phyloP scores from a whole-genome alignment of 129 eudicot genomes.

The Kitagawia praeruptora region DNA sequence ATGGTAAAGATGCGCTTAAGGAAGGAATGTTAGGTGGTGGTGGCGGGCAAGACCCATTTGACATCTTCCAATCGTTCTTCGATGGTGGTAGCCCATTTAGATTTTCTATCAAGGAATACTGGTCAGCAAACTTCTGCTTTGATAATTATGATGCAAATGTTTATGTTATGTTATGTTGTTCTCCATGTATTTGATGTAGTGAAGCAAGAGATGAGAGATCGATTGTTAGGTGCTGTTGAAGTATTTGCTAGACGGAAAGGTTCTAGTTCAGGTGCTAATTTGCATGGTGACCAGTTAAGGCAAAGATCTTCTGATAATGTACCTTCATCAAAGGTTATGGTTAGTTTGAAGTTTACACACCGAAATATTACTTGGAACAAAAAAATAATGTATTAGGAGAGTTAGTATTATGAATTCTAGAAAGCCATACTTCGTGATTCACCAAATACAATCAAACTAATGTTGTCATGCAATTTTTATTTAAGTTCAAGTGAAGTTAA shows the following conservation, averaged over 20 bases:
- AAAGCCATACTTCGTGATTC: background rate
- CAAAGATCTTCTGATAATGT: constrained; percentile 55
- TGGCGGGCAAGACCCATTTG: no score
- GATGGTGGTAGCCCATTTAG: no score
- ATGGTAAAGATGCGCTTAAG: no score
- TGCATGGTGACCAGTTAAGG: constrained; percentile 63
- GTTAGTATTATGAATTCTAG: background rate
- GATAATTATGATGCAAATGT: background rate
- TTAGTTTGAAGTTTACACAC: constrained; percentile 11
- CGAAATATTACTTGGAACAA: no score
- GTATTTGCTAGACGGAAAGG: constrained; percentile 62
- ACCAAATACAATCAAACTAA: background rate
- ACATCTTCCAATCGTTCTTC: no score
- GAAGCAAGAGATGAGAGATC: constrained; percentile 62
- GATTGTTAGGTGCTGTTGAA: constrained; percentile 61
- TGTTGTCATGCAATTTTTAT: background rate
- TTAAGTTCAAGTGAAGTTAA: background rate
- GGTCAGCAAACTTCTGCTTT: background rate
- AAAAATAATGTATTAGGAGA: no score
- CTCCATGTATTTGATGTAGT: constrained; percentile 25
- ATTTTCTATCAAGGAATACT: background rate
- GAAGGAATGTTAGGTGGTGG: no score
- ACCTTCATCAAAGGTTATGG: constrained; percentile 81
- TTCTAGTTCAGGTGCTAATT: constrained; percentile 42
- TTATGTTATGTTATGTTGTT: background rate